Base-by-base conservation (phyloP, 2,329 filamentous ascomycete genomes). In the Lachnellula hyalina region DNA sequence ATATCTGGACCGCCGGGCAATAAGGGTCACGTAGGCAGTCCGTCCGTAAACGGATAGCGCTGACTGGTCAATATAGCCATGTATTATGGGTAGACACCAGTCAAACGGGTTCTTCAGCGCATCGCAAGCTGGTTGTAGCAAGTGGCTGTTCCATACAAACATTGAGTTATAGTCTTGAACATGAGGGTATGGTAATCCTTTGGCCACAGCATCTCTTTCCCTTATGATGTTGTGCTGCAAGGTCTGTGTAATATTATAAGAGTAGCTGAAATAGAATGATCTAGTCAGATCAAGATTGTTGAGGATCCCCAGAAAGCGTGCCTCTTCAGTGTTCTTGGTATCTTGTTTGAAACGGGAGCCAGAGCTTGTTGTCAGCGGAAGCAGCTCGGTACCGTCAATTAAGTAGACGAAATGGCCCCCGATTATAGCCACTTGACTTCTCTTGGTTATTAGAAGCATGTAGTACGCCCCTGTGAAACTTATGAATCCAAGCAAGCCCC, bases 241-340 rank as follows among this genome's bases (percentile, higher is more conserved):
- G 1, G 91, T 96, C 52, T 86, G 83, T 0, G 94, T 99, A 62
- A 97, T 88, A 68, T 99, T 90, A 73, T 99, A 99, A 0, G 93
- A 95, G 70, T 96, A 96, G 74, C 93, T 96, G 75, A 96, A 99
- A 72, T 99, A 99, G 71, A 99, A 99, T 0, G 89, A 95, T 54
- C 88, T 82, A 0, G 88, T 91, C 57, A 99, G 75, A 70, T 99
- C 94, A 34, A 99, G 78, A 63, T 96, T 96, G 69, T 89, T 91
- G 45, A 99, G 77, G 51, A 96, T 97, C 25, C 83, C 81, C 35
- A 97, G 78, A 66, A 96, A 97, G 28, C 93, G 85, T 40, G 88
- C 85, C 72, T 99, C 94, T 69, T 97, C 93, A 0, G 89, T 82
- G 65, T 95, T 94, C 49, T 78, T 76, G 51, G 86, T 80, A 60